Conservation (phyloP, 2,329 filamentous ascomycete species). For the Hirsutella rhossiliensis region DNA sequence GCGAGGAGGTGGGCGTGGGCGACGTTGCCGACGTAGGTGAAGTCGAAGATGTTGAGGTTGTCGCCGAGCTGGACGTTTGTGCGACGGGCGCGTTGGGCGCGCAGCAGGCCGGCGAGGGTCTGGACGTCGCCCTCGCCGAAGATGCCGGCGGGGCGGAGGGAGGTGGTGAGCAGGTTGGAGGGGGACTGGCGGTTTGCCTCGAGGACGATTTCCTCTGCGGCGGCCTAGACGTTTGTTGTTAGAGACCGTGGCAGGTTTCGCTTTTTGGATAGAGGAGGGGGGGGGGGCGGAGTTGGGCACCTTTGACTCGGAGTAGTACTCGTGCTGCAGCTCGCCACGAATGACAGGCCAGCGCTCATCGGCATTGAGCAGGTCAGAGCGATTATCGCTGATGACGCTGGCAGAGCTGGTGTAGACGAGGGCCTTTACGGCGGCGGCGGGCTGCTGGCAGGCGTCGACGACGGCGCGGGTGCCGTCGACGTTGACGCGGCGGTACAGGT, state of each 20-base stretch:
- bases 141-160: conserved; percentile 79
- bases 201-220: conserved; percentile 72
- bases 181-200: conserved; percentile 53
- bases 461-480: conserved; percentile 74
- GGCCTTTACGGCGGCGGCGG: conserved; percentile 56
- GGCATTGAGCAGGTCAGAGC: conserved; percentile 67
- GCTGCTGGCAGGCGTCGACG: conserved; percentile 52
- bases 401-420: conserved; percentile 88
- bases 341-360: conserved; percentile 75
- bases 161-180: conserved; percentile 57
- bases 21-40: conserved; percentile 52
- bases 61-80: conserved; percentile 71
- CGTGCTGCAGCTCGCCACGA: conserved; percentile 54
- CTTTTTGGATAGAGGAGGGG: background rate
- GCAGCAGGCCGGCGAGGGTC: conserved; percentile 60
- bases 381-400: conserved; percentile 76
- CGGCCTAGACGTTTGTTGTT: conserved; percentile 34
- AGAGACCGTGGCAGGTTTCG: background rate
- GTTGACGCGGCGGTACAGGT: conserved; percentile 70
- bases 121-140: conserved; percentile 83
- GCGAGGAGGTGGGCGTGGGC: conserved; percentile 76
- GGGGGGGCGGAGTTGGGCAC: conserved; percentile 25
- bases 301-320: conserved; percentile 90
- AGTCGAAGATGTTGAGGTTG: conserved; percentile 51
- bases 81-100: conserved; percentile 54